A percentile compares a stretch with the other conserved stretches of the same genome.
phyloP scores from a whole-genome alignment of 352 stramenopile species.

The Phytopythium litorale region DNA sequence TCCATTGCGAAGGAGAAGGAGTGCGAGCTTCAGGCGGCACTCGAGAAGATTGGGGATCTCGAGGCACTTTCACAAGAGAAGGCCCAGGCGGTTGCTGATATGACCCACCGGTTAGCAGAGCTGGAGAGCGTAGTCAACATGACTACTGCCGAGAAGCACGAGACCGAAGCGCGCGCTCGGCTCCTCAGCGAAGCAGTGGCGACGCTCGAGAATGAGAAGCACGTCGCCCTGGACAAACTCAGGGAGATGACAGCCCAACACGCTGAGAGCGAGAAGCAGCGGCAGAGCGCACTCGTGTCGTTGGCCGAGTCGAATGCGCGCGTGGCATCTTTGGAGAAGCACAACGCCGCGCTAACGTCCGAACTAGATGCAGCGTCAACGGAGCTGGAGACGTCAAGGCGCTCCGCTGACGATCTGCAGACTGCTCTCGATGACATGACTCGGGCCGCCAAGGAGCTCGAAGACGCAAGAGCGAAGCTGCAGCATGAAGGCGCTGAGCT shows the following conservation, averaged over 20 bases:
- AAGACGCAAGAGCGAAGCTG: neutral
- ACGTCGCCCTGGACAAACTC: neutral
- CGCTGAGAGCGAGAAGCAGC: neutral
- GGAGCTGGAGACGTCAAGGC: slow-evolving; percentile 7
- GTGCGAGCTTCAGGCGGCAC: neutral
- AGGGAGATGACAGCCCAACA: neutral
- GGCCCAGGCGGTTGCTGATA: neutral
- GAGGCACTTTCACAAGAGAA: neutral
- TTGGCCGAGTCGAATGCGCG: neutral
- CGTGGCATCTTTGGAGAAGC: neutral
- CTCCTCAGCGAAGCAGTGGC: neutral
- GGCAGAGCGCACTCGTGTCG: neutral
- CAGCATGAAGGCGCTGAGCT: neutral
- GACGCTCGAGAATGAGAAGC: neutral
- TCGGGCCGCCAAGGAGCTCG: neutral
- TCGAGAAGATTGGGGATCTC: neutral
- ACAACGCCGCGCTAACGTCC: neutral
- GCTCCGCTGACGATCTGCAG: neutral
- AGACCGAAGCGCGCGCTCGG: neutral
- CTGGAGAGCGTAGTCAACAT: neutral
- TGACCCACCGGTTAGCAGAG: neutral
- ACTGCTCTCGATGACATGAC: neutral
- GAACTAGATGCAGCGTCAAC: slow-evolving; percentile 5
- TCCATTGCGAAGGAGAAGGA: neutral
- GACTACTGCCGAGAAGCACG: neutral